Conservation (phyloP, 306 rosid genomes). For the Crotalaria pallida region DNA sequence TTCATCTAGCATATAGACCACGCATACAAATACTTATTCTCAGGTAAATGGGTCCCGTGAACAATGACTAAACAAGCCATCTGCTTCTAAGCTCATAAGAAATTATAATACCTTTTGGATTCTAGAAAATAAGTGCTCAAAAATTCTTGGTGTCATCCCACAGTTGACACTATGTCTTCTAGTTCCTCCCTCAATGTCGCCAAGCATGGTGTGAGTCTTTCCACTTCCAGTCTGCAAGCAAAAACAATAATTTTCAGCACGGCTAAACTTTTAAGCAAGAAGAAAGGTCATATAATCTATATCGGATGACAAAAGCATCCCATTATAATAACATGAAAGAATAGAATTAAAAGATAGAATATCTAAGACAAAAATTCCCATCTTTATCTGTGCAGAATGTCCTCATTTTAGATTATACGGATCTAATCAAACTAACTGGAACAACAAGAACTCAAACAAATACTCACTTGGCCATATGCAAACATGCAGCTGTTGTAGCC, state of each 20-base stretch:
- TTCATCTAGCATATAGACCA: neutral
- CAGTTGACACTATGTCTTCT: slow-evolving; percentile 95
- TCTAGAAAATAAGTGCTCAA: slow-evolving; percentile 83
- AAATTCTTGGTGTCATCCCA: slow-evolving; percentile 98
- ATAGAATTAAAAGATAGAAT: neutral
- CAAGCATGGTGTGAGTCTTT: slow-evolving; percentile 98
- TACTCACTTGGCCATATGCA: slow-evolving; percentile 96
- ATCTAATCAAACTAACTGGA: neutral
- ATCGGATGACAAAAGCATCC: neutral
- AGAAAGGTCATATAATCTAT: neutral
- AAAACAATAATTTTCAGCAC: slow-evolving; percentile 11
- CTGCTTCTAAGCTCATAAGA: neutral
- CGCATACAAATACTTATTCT: neutral
- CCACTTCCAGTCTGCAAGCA: slow-evolving; percentile 88
- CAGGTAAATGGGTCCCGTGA: neutral
- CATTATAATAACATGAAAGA: neutral
- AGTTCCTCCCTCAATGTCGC: slow-evolving; percentile 95
- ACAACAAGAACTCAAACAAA: slow-evolving; percentile 9
- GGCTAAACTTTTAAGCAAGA: neutral
- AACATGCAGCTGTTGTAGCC: slow-evolving; percentile 99
- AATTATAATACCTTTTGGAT: slow-evolving; percentile 80
- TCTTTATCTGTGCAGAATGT: neutral
- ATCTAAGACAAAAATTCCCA: neutral
- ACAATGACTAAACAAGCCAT: neutral
- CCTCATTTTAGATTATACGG: neutral